Percentiles rank a stretch among this genome's conserved stretches.
Conservation (phyloP, 2,329 filamentous ascomycete species). For the Ceratocystis lukuohia region DNA sequence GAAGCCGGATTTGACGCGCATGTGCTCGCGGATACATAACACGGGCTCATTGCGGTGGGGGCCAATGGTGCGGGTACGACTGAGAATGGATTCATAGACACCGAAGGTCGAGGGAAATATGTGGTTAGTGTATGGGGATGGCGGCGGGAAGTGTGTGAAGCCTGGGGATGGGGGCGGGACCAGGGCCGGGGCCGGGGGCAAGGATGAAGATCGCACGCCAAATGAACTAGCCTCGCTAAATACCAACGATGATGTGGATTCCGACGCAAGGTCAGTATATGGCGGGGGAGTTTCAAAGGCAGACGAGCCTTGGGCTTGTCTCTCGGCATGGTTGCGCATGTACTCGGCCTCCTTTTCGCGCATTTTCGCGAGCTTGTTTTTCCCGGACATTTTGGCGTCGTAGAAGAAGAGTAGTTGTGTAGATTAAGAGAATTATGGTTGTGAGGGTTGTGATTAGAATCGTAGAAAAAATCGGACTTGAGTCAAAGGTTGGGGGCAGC, state of each 20-base stretch:
- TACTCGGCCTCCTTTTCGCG: constrained; percentile 13
- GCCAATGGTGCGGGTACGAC: constrained; percentile 13
- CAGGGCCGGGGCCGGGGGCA: background rate
- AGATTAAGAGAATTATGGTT: too few species aligned
- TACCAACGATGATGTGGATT: background rate
- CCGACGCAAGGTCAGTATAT: background rate
- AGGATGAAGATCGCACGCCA: background rate
- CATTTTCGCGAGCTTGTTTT: constrained; percentile 1
- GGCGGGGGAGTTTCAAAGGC: background rate
- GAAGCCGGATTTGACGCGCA: background rate
- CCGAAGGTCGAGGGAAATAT: constrained; percentile 16
- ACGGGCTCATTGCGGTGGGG: constrained; percentile 11
- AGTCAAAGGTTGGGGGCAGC: too few species aligned
- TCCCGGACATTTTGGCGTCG: background rate
- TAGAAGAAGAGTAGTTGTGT: too few species aligned
- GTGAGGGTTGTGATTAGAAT: too few species aligned
- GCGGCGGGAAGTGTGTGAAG: background rate
- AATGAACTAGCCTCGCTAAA: background rate
- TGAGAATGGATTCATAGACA: constrained; percentile 15
- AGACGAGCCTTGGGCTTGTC: background rate
- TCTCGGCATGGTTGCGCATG: constrained; percentile 8
- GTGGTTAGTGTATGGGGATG: background rate
- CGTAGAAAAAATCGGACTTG: too few species aligned
- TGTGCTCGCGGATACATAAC: constrained; percentile 13
- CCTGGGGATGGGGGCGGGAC: background rate